phyloP scores from a whole-genome alignment of 139 green algal genomes.

The Coccomyxa sp. region DNA sequence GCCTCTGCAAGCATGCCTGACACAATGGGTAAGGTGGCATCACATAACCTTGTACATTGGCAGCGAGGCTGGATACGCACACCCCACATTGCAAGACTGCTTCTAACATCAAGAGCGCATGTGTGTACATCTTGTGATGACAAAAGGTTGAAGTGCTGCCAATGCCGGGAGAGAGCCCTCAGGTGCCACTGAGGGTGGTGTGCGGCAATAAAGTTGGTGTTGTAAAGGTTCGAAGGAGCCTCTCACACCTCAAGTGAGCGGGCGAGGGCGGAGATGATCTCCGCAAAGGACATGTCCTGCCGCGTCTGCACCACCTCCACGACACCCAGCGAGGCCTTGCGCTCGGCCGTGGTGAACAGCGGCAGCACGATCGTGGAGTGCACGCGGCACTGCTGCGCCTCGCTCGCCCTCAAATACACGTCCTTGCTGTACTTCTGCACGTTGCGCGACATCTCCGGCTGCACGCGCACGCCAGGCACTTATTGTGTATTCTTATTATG shows the following conservation, averaged over 20 bases:
- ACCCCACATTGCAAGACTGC: too few species aligned
- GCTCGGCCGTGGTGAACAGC: conserved; percentile 25
- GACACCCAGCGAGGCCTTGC: conserved; percentile 17
- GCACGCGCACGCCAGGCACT: neutral
- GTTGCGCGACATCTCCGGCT: conserved; percentile 56
- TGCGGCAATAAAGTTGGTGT: too few species aligned
- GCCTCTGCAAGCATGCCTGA: too few species aligned
- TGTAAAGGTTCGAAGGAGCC: neutral
- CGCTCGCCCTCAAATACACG: conserved; percentile 35
- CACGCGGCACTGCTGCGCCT: conserved; percentile 46
- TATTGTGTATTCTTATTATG: neutral
- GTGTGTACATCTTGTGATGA: too few species aligned
- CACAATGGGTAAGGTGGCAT: too few species aligned
- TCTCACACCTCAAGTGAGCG: conserved; percentile 17
- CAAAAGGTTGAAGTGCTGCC: too few species aligned
- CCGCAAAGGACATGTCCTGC: conserved; percentile 44
- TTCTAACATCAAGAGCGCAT: too few species aligned
- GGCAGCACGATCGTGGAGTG: conserved; percentile 48
- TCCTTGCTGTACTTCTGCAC: conserved; percentile 46
- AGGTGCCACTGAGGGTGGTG: too few species aligned
- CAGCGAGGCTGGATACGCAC: too few species aligned
- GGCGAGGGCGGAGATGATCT: conserved; percentile 22
- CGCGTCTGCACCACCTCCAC: conserved; percentile 50
- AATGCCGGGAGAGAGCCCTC: too few species aligned
- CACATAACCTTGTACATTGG: too few species aligned